Percentiles rank a stretch among this genome's conserved stretches.
phyloP scores from a whole-genome alignment of 768 basidiomycete species.

The Asterophora parasitica region DNA sequence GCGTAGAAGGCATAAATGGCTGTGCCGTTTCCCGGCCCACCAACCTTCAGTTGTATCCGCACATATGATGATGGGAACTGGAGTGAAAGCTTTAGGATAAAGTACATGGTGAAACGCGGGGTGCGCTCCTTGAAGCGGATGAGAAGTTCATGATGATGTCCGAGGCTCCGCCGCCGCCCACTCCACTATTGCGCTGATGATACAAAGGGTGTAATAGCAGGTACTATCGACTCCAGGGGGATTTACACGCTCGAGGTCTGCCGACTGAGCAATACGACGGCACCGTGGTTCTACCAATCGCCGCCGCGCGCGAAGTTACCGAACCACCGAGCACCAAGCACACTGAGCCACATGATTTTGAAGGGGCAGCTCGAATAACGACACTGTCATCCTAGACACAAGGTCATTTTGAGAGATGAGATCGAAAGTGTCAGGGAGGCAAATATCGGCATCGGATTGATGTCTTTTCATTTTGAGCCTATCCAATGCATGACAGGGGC shows the following conservation, averaged over 20 bases:
- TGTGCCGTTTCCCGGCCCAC: conserved; percentile 21
- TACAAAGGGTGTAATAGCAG: not conserved
- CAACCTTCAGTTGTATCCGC: conserved; percentile 10
- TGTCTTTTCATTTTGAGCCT: conserved; percentile 2
- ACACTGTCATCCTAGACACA: not conserved
- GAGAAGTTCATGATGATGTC: not conserved
- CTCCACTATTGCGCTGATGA: not conserved
- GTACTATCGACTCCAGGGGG: not conserved
- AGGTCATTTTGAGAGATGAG: conserved; percentile 10
- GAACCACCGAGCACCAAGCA: too few species aligned
- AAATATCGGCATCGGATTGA: not conserved
- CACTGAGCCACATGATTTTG: too few species aligned
- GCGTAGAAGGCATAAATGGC: conserved; percentile 8
- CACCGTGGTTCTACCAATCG: too few species aligned
- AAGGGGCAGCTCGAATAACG: not conserved
- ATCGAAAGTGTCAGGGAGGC: conserved; percentile 12
- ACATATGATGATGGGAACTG: conserved; percentile 4
- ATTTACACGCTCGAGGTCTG: too few species aligned
- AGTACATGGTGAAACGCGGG: conserved; percentile 8
- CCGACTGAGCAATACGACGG: too few species aligned
- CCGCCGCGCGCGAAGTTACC: too few species aligned
- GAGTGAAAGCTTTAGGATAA: conserved; percentile 3
- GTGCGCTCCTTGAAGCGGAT: conserved; percentile 13
- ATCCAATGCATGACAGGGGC: not conserved
- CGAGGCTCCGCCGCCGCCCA: too few species aligned